phyloP scores from a whole-genome alignment of 768 basidiomycete genomes.

The Boletus subparvulus region DNA sequence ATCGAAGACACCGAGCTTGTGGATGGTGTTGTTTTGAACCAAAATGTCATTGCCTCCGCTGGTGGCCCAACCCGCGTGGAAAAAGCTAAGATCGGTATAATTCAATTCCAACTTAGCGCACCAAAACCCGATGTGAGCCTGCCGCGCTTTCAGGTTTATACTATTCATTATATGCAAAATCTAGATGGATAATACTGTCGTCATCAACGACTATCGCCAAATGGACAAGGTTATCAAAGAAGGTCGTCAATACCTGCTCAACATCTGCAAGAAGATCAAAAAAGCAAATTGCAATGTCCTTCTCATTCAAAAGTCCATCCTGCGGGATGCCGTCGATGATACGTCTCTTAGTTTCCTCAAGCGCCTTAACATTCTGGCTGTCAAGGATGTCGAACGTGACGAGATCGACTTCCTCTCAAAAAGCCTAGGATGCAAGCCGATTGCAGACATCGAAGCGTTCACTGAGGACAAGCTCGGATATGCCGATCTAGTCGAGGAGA shows the following conservation, averaged over 20 bases:
- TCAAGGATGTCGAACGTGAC: conserved; percentile 98
- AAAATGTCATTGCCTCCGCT: conserved; percentile 86
- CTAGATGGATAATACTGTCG: conserved; percentile 99
- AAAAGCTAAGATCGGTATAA: conserved; percentile 97
- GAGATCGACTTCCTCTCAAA: conserved; percentile 97
- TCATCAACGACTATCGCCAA: conserved; percentile 98
- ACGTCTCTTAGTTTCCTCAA: conserved; percentile 97
- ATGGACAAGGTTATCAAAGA: conserved; percentile 99
- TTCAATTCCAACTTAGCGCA: conserved; percentile 97
- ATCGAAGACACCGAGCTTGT: conserved; percentile 98
- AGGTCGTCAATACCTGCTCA: conserved; percentile 95
- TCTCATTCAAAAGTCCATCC: conserved; percentile 98
- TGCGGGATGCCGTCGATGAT: conserved; percentile 98
- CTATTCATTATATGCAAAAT: neutral
- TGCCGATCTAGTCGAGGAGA: conserved; percentile 94
- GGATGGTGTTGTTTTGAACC: conserved; percentile 96
- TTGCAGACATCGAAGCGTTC: conserved; percentile 97
- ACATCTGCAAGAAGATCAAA: conserved; percentile 99
- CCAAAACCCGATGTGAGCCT: conserved; percentile 92
- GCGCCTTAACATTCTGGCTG: conserved; percentile 91
- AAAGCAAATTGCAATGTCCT: conserved; percentile 99
- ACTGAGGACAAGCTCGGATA: conserved; percentile 97
- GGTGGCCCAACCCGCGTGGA: conserved; percentile 95
- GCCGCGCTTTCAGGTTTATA: neutral
- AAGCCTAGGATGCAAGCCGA: conserved; percentile 91